Evolutionary conservation across 2,329 filamentous ascomycete species (phyloP).

Genomic region (Pezicula radicicola): DNA sequence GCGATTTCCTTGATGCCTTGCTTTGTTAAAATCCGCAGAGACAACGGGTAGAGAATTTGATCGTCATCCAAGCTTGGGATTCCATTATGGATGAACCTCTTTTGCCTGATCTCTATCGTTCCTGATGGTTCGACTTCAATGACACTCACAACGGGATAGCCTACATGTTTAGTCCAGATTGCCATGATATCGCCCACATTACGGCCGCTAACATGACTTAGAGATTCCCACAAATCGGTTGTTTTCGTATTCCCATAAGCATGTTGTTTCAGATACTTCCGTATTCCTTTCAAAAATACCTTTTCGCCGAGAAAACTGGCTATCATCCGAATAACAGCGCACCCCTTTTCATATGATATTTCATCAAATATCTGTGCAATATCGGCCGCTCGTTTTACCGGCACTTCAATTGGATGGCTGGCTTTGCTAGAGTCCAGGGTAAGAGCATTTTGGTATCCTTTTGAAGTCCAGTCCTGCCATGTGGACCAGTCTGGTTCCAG

Average conservation of each 20-base stretch:
- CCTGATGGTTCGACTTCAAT: slow-evolving; percentile 42
- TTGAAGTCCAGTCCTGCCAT: slow-evolving; percentile 12
- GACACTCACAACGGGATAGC: slow-evolving; percentile 66
- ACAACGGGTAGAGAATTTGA: slow-evolving; percentile 62
- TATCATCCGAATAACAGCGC: slow-evolving; percentile 69
- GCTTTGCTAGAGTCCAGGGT: slow-evolving; percentile 9
- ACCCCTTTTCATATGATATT: slow-evolving; percentile 72
- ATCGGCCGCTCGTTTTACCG: slow-evolving; percentile 2
- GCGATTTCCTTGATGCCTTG: slow-evolving; percentile 38
- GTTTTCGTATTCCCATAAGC: slow-evolving; percentile 61
- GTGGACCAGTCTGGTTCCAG: slow-evolving; percentile 10
- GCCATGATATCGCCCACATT: slow-evolving; percentile 67
- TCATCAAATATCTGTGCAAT: slow-evolving; percentile 72
- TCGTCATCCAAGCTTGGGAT: slow-evolving; percentile 50
- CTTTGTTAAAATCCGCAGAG: slow-evolving; percentile 60
- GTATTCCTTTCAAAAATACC: slow-evolving; percentile 66
- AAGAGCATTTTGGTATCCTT: slow-evolving; percentile 10
- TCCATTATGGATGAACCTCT: slow-evolving; percentile 66
- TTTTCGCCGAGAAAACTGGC: slow-evolving; percentile 69
- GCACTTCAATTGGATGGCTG: slow-evolving; percentile 12
- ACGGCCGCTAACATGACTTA: slow-evolving; percentile 66
- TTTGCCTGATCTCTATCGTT: slow-evolving; percentile 64
- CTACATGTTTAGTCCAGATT: slow-evolving; percentile 70
- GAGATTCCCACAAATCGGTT: slow-evolving; percentile 64
- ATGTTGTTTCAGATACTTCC: slow-evolving; percentile 67